Evolutionary conservation across 257 asterid species (phyloP), one percentile per base, ranked within the genome.

Genomic region (Nicotiana tabacum): DNA sequence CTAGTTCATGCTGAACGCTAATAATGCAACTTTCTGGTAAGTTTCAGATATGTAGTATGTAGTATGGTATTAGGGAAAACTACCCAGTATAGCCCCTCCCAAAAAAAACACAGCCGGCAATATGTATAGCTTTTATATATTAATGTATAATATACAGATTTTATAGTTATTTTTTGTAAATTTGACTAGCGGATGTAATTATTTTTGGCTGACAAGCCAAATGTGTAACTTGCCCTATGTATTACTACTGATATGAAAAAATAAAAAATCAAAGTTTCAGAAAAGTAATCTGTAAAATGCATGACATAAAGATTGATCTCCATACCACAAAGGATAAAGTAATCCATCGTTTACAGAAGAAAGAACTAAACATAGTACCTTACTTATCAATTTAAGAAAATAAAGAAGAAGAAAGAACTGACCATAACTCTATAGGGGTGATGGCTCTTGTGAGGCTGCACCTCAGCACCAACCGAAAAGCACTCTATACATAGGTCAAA

Each of bases 401-500:
- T 1, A 9, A 48, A 15, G 11, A 30, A 60, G 15, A 68, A 16
- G 27, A 15, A 69, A 69, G 62, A 72, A 92, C 98, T 85, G 30
- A 94, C 98, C 97, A 94, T 89, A 79, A 94, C 96, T 85, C 97
- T 91, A 83, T 92, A 94, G 11, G 89, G 91, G 79, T 94, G 98
- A 85, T 85, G 84, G 88, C 95, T 90, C 87, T 91, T 90, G 87
- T 94, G 98, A 51, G 98, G 97, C 83, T 91, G 86, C 87, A 94
- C 95, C 91, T 94, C 98, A 15, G 91, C 96, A 78, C 98, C 98
- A 17, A 94, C 96, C 39, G 98, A 94, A 91, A 94, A 94, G 86
- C 98, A 94, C 80, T 94, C 98, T 55, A 94, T 85, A 88, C 98
- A 94, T 37, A 94, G 87, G 90, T 94, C 98, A 84, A 94, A 94